Conservation (phyloP, 495 filamentous ascomycete species). For the Aspergillus haitiensis region DNA sequence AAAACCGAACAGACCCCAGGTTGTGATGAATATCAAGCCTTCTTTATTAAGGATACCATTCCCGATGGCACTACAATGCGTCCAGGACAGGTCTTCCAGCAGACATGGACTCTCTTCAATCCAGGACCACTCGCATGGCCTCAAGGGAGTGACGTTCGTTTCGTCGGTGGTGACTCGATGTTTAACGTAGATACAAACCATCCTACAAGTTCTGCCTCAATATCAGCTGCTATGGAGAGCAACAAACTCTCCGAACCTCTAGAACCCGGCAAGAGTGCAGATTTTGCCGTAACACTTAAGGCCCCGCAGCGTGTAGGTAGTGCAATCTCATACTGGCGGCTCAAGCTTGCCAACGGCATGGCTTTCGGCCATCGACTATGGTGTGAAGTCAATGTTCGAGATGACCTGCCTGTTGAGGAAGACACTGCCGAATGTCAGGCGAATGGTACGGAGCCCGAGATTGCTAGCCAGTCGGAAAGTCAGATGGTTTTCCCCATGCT, state of each 20-base stretch:
- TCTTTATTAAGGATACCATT: slow-evolving; percentile 77
- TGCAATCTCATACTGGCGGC: slow-evolving; percentile 92
- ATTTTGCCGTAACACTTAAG: slow-evolving; percentile 83
- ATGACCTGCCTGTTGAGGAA: slow-evolving; percentile 7
- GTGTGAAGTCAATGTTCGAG: slow-evolving; percentile 81
- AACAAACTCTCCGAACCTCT: slow-evolving; percentile 71
- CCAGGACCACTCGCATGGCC: slow-evolving; percentile 80
- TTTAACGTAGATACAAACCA: slow-evolving; percentile 77
- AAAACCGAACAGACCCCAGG: slow-evolving; percentile 17
- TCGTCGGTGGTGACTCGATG: slow-evolving; percentile 93
- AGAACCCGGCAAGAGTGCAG: slow-evolving; percentile 66
- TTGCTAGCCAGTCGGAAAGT: slow-evolving; percentile 41
- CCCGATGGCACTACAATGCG: slow-evolving; percentile 71
- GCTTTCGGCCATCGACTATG: slow-evolving; percentile 91
- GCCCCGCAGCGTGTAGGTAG: slow-evolving; percentile 71
- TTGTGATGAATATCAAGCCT: slow-evolving; percentile 56
- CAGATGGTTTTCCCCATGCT: slow-evolving; percentile 97
- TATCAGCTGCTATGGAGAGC: slow-evolving; percentile 74
- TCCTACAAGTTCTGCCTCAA: slow-evolving; percentile 68
- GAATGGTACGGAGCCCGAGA: slow-evolving; percentile 27
- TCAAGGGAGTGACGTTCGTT: slow-evolving; percentile 84
- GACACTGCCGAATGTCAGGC: slow-evolving; percentile 19
- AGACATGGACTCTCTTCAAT: slow-evolving; percentile 91
- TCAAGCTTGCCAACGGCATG: slow-evolving; percentile 76
- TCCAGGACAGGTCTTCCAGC: slow-evolving; percentile 72